Conservation (phyloP, 139 green algal genomes). For the Pleodorina starrii region DNA sequence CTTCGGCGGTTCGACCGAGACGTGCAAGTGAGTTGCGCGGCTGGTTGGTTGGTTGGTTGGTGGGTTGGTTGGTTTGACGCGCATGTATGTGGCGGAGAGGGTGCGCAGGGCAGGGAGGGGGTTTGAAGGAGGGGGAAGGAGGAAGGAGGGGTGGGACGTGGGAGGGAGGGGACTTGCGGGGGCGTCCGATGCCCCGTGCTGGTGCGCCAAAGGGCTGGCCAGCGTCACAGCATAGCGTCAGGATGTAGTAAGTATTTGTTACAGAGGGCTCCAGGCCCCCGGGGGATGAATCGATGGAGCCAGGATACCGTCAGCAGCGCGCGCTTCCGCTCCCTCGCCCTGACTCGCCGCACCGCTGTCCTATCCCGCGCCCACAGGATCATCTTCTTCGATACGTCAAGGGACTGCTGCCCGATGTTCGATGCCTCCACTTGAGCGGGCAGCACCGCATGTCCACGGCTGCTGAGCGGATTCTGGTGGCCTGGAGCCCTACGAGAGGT, state of each 20-base stretch:
- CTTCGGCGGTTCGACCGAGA: not conserved
- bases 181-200: not conserved
- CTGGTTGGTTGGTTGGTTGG: not conserved
- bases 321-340: not conserved
- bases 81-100: not conserved
- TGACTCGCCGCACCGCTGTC: not conserved
- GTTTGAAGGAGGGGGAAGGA: too few species aligned
- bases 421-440: not conserved
- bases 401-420: conserved; percentile 30
- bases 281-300: not conserved
- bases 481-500: too few species aligned
- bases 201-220: too few species aligned
- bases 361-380: not conserved
- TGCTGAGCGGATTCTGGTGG: too few species aligned
- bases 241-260: not conserved
- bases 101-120: too few species aligned
- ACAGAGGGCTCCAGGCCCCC: not conserved
- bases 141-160: too few species aligned
- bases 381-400: conserved; percentile 3
- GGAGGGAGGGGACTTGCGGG: too few species aligned
- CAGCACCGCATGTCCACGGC: too few species aligned
- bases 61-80: not conserved
- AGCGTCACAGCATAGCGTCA: not conserved
- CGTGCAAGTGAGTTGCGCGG: too few species aligned
- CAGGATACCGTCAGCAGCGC: not conserved